Conservation (phyloP, 495 filamentous ascomycete species). For the Talaromyces thailandensis region DNA sequence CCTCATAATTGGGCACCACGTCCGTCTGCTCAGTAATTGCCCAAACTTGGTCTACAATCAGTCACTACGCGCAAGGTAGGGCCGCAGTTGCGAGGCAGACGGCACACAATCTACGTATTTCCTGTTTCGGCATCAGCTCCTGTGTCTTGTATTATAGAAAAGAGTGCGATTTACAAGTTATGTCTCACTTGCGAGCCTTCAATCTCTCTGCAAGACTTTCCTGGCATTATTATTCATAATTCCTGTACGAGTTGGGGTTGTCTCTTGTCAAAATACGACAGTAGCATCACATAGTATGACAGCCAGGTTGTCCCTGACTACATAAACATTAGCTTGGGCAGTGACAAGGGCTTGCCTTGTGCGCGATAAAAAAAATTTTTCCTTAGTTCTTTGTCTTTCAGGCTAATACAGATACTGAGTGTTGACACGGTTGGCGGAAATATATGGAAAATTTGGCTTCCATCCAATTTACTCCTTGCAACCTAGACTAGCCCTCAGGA, state of each 20-base stretch:
- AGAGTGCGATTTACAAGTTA: background rate
- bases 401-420: background rate
- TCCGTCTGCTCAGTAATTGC: too few species aligned
- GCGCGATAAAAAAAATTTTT: background rate
- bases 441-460: background rate
- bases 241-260: background rate
- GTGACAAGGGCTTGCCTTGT: background rate
- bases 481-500: background rate
- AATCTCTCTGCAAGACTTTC: background rate
- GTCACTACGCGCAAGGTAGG: too few species aligned
- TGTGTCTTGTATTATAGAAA: background rate
- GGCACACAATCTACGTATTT: too few species aligned
- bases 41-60: too few species aligned
- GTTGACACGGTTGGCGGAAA: background rate
- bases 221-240: background rate
- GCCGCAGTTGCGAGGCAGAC: too few species aligned
- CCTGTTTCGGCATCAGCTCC: too few species aligned
- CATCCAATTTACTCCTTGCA: background rate
- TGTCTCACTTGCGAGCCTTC: background rate
- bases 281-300: background rate
- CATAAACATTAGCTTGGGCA: background rate
- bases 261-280: background rate
- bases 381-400: background rate
- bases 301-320: background rate
- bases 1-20: too few species aligned